Evolutionary conservation across 192 early-diverging fungal species (phyloP).

Genomic region (Mortierella claussenii): DNA sequence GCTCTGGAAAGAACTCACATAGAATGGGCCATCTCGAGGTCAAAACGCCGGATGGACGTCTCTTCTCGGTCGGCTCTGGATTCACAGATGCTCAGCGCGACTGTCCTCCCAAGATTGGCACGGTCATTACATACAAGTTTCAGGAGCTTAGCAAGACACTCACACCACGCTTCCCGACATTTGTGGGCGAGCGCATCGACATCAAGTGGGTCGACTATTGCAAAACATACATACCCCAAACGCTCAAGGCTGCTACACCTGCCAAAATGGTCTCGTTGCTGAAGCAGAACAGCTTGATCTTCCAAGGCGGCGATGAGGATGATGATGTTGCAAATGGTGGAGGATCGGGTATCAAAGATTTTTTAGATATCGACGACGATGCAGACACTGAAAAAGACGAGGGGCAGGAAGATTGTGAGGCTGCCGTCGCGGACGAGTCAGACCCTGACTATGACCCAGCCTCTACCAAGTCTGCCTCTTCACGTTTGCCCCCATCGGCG

Average conservation of each 20-base stretch:
- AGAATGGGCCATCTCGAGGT: conserved; percentile 69
- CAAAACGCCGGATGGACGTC: conserved; percentile 68
- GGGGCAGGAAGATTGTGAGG: too few relatives aligned
- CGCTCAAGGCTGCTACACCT: conserved; percentile 29
- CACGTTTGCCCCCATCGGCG: too few relatives aligned
- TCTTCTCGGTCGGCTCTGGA: conserved; percentile 76
- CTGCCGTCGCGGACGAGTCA: too few relatives aligned
- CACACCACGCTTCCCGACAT: conserved; percentile 58
- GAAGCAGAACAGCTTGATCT: conserved; percentile 47
- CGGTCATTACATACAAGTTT: conserved; percentile 59
- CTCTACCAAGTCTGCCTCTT: too few relatives aligned
- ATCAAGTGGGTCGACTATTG: conserved; percentile 45
- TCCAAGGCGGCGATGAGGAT: conserved; percentile 14
- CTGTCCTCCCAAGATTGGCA: conserved; percentile 64
- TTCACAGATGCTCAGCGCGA: conserved; percentile 67
- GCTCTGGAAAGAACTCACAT: conserved; percentile 64
- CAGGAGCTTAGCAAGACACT: conserved; percentile 58
- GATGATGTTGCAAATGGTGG: background rate
- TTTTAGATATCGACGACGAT: too few relatives aligned
- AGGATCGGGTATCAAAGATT: background rate
- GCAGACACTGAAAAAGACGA: too few relatives aligned
- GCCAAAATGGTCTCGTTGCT: conserved; percentile 43
- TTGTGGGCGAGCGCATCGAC: conserved; percentile 53
- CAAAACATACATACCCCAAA: conserved; percentile 38
- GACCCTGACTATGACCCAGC: too few relatives aligned